Base-by-base conservation (phyloP, 805 yeast genomes). In the Candida chauliodis region DNA sequence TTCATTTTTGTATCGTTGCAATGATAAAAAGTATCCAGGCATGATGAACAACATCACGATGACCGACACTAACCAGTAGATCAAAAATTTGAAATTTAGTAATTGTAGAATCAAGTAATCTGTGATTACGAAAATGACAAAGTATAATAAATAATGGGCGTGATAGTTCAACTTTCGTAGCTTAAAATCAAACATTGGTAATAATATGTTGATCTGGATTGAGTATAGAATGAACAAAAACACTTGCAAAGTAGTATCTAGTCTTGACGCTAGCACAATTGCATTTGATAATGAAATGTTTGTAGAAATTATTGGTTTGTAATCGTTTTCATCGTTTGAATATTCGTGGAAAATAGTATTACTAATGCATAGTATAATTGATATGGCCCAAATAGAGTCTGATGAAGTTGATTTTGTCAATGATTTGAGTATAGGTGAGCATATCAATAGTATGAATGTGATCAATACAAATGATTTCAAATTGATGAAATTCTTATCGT, bases 341-440 rank as follows among this genome's bases (percentile, higher is more conserved):
- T 84, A 82, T 59, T 86, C 86, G 53, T 82, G 80, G 49, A 80
- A 70, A 18, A 81, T 52, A 2, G 89, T 63, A 50, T 88, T 88
- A 30, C 80, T 63, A 8, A 87, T 49, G 22, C 85, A 79, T 11
- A 93, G 66, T 80, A 96, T 83, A 33, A 82, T 79, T 6, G 95
- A 78, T 4, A 93, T 60, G 0, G 95, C 89, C 97, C 98, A 91
- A 43, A 93, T 88, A 11, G 96, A 87, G 63, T 93, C 98, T 0
- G 93, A 83, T 0, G 96, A 79, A 0, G 96, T 88, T 0, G 96
- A 84, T 50, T 80, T 78, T 0, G 96, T 88, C 30, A 93, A 69
- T 0, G 96, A 88, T 49, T 86, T 84, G 35, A 93, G 71, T 1
- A 93, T 91, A 0, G 99, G 99, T 0, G 97, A 84, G 30, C 91